Percentiles rank a stretch among this genome's conserved stretches.
Conservation (phyloP, 495 filamentous ascomycete genomes). For the Talaromyces thailandensis region DNA sequence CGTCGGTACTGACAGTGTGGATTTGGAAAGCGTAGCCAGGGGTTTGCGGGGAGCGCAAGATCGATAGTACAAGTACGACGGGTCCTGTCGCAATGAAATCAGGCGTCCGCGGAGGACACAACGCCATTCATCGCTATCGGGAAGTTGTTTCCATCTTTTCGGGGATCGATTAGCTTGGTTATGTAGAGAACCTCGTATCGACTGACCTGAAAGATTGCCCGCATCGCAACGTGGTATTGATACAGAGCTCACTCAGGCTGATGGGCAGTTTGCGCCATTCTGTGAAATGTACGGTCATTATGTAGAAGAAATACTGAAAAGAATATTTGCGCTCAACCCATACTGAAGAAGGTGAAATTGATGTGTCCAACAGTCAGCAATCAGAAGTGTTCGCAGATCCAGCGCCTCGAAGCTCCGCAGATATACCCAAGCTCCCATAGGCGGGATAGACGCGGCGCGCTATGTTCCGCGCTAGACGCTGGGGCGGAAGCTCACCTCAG, state of each 20-base stretch:
- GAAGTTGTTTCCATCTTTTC: constrained; percentile 68
- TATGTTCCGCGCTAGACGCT: neutral
- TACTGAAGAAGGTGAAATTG: neutral
- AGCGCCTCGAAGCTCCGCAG: neutral
- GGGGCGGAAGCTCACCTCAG: neutral
- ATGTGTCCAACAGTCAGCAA: neutral
- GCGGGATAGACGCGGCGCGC: constrained; percentile 1
- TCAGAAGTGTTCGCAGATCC: neutral
- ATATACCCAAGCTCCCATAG: neutral
- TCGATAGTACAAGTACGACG: constrained; percentile 70
- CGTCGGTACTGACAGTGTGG: constrained; percentile 8
- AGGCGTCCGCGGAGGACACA: constrained; percentile 81
- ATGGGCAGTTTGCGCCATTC: constrained; percentile 80
- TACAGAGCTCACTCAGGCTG: constrained; percentile 71
- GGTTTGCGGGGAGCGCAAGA: constrained; percentile 42
- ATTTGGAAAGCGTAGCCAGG: constrained; percentile 22
- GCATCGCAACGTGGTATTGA: constrained; percentile 84
- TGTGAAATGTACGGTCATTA: constrained; percentile 27
- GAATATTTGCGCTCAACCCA: neutral
- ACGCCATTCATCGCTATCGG: constrained; percentile 76
- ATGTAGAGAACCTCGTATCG: neutral
- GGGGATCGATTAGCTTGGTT: neutral
- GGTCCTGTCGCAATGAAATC: constrained; percentile 76
- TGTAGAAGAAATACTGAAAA: neutral
- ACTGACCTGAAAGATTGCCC: constrained; percentile 77